phyloP scores from a whole-genome alignment of 768 basidiomycete species.

The Lactifluus pinguis region DNA sequence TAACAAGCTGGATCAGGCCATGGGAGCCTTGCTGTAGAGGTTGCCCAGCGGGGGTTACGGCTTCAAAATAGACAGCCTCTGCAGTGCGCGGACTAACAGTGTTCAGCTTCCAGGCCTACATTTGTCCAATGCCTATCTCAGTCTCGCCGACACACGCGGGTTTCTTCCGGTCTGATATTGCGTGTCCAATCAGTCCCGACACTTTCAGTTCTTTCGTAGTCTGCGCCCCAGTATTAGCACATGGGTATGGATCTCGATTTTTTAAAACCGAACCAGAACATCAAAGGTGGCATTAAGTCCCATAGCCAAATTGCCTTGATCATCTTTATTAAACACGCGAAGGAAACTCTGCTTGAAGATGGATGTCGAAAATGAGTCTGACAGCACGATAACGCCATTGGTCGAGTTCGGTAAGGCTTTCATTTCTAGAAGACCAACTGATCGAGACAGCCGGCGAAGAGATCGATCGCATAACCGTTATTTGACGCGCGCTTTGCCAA shows the following conservation, averaged over 20 bases:
- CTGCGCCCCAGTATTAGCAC: constrained; percentile 31
- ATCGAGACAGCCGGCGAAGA: constrained; percentile 96
- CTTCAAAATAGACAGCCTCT: constrained; percentile 93
- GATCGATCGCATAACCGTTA: constrained; percentile 90
- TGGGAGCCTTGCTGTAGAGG: constrained; percentile 82
- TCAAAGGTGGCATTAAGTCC: constrained; percentile 99
- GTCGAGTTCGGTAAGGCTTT: constrained; percentile 91
- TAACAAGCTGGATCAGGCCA: constrained; percentile 95
- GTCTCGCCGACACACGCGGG: constrained; percentile 96
- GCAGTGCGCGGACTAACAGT: constrained; percentile 80
- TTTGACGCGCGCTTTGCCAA: constrained; percentile 88
- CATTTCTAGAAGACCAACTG: constrained; percentile 99
- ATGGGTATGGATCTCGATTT: neutral
- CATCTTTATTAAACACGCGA: constrained; percentile 86
- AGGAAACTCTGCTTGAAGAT: constrained; percentile 99
- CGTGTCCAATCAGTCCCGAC: constrained; percentile 95
- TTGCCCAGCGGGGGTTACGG: constrained; percentile 94
- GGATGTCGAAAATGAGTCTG: constrained; percentile 94
- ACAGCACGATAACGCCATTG: constrained; percentile 91
- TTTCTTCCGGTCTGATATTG: constrained; percentile 95
- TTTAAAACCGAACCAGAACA: constrained; percentile 61
- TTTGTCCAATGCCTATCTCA: constrained; percentile 97
- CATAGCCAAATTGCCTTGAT: constrained; percentile 87
- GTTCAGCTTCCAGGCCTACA: constrained; percentile 97
- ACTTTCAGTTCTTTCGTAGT: constrained; percentile 99